phyloP scores from a whole-genome alignment of 2,329 filamentous ascomycete species.

The Talaromyces sp. region DNA sequence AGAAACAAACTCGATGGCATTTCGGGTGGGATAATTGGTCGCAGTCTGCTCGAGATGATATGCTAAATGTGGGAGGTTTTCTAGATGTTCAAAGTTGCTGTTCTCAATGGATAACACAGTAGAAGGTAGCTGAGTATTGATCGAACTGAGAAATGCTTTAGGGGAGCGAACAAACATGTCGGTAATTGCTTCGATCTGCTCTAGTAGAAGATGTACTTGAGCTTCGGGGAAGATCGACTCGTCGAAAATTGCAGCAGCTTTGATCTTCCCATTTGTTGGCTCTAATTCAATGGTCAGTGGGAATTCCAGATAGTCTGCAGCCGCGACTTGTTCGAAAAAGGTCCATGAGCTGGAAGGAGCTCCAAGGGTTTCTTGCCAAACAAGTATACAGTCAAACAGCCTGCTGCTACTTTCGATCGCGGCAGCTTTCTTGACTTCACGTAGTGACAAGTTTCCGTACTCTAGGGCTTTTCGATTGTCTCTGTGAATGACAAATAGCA shows the following conservation, averaged over 20 bases:
- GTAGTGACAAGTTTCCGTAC: conserved; percentile 61
- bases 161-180: conserved; percentile 40
- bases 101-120: conserved; percentile 52
- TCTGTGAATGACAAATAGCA: conserved; percentile 62
- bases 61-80: conserved; percentile 46
- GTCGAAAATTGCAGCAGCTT: conserved; percentile 56
- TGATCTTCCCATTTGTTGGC: conserved; percentile 51
- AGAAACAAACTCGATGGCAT: conserved; percentile 64
- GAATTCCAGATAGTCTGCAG: conserved; percentile 72
- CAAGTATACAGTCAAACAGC: conserved; percentile 74
- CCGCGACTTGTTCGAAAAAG: conserved; percentile 54
- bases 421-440: conserved; percentile 64
- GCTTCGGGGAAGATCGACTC: conserved; percentile 50
- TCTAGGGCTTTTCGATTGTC: conserved; percentile 64
- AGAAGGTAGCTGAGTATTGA: conserved; percentile 28
- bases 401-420: conserved; percentile 50
- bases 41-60: conserved; percentile 55
- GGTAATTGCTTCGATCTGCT: conserved; percentile 59
- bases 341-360: conserved; percentile 32
- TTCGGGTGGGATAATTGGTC: conserved; percentile 46
- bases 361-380: conserved; percentile 74
- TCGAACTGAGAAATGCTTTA: conserved; percentile 31
- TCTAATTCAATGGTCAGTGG: conserved; percentile 73
- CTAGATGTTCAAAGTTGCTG: conserved; percentile 30
- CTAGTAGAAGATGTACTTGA: conserved; percentile 56